Base-by-base conservation (phyloP, 2,329 filamentous ascomycete species). In the Purpureocillium lavendulum region DNA sequence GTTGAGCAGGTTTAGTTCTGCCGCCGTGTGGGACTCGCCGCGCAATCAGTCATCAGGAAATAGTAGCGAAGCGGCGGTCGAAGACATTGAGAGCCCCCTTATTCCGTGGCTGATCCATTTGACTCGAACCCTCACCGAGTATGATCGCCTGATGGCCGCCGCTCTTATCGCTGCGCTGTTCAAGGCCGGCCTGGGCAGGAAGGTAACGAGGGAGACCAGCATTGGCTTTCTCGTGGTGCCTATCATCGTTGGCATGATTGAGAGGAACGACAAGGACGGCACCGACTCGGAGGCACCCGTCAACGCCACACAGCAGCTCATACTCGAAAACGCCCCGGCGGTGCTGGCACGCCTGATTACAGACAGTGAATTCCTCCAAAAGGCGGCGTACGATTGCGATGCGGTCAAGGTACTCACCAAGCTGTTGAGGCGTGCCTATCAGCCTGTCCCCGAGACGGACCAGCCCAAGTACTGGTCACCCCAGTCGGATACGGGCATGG, bases 341-440 rank as follows among this genome's bases (percentile, higher is more conserved):
- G 75, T 94, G 10, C 69, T 97, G 40, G 86, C 87, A 13, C 78
- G 81, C 34, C 69, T 97, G 30, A 79, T 95, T 14, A 78, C 80
- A 18, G 86, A 92, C 52, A 87, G 82, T 56, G 78, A 84, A 44
- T 73, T 77, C 42, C 70, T 97, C 39, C 90, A 97, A 60, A 84
- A 82, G 51, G 81, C 87, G 30, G 87, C 88, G 1, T 82, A 82
- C 33, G 86, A 96, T 44, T 71, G 69, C 41, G 60, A 66, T 18
- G 71, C 66, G 1, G 61, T 73, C 35, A 66, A 65, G 47, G 58
- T 61, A 2, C 53, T 74, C 26, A 65, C 62, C 40, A 69, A 63
- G 38, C 59, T 77, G 11, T 54, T 79, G 7, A 72, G 71, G 45
- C 62, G 63, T 13, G 67, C 70, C 7, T 78, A 77, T 45, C 64